Evolutionary conservation across 805 yeast species (phyloP), one percentile per base, ranked within the genome.

Genomic region (Candida wancherniae): DNA sequence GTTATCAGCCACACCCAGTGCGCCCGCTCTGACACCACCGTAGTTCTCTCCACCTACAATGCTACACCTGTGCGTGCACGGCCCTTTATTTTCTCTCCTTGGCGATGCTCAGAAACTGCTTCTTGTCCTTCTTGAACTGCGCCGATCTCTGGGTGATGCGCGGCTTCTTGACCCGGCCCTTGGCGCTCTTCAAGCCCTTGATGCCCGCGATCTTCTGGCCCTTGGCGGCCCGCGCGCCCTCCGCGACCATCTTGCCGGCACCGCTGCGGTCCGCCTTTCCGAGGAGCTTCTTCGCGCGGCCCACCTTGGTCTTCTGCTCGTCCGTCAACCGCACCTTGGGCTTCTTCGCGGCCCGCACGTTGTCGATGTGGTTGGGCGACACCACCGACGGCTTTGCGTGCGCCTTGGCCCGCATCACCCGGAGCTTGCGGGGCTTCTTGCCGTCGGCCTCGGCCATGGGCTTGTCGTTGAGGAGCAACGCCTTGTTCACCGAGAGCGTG

Each of bases 261-360:
- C 80, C 69, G 20, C 81, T 71, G 47, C 82, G 74, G 53, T 84
- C 96, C 31, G 87, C 84, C 52, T 79, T 84, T 30, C 90, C 90
- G 26, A 87, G 66, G 4, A 82, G 67, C 34, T 75, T 69, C 48
- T 71, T 73, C 13, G 92, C 95, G 56, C 95, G 74, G 21, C 95
- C 95, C 22, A 84, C 57, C 47, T 73, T 74, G 10, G 94, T 81
- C 57, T 70, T 82, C 55, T 84, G 92, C 24, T 71, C 70, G 24
- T 80, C 85, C 15, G 72, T 70, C 31, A 84, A 60, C 17, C 57
- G 53, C 7, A 52, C 26, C 34, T 51, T 48, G 6, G 49, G 33
- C 41, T 46, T 40, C 12, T 47, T 30, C 23, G 55, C 49, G 42
- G 47, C 48, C 46, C 49, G 52, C 36, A 46, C 37, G 51, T 58